These are phyloP conservation scores for Betula pendula DNA, from an alignment of 306 rosid genomes.

Conservation along the genomic window DNA sequence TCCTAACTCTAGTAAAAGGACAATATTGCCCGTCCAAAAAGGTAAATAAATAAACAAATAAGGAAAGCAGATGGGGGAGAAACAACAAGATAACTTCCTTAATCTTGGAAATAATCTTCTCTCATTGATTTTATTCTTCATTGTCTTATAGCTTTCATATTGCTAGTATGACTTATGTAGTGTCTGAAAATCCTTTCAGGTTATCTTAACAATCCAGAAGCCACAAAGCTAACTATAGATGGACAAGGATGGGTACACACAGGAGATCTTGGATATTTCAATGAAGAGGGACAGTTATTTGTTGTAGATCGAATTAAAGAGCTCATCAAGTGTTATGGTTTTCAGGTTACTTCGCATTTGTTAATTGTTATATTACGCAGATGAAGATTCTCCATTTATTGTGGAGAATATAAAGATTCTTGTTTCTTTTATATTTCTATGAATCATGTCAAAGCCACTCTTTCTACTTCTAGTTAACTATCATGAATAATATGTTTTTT, in stretches of 20 bases:
- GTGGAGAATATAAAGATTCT: background rate
- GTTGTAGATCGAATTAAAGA: constrained; percentile 94
- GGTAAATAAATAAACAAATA: too few relatives aligned
- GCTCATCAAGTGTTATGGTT: constrained; percentile 91
- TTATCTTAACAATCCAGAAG: constrained; percentile 74
- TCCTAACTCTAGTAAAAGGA: too few relatives aligned
- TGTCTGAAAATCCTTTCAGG: constrained; percentile 48
- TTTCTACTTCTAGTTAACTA: background rate
- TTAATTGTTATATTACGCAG: background rate
- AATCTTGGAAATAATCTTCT: too few relatives aligned
- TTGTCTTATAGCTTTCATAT: too few relatives aligned
- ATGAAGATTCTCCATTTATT: background rate
- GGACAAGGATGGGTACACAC: constrained; percentile 82
- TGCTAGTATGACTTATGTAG: too few relatives aligned
- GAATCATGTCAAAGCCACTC: background rate
- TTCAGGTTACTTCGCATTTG: constrained; percentile 50
- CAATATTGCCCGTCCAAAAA: too few relatives aligned
- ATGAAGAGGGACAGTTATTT: constrained; percentile 70
- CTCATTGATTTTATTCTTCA: too few relatives aligned
- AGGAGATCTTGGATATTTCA: constrained; percentile 93
- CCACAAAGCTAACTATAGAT: constrained; percentile 72
- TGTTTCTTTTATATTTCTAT: background rate
- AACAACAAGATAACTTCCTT: too few relatives aligned
- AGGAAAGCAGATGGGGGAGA: too few relatives aligned
- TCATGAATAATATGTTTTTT: background rate